Percentiles rank a stretch among this genome's conserved stretches.
Conservation (phyloP, 257 asterid genomes). For the Linaria vulgaris region DNA sequence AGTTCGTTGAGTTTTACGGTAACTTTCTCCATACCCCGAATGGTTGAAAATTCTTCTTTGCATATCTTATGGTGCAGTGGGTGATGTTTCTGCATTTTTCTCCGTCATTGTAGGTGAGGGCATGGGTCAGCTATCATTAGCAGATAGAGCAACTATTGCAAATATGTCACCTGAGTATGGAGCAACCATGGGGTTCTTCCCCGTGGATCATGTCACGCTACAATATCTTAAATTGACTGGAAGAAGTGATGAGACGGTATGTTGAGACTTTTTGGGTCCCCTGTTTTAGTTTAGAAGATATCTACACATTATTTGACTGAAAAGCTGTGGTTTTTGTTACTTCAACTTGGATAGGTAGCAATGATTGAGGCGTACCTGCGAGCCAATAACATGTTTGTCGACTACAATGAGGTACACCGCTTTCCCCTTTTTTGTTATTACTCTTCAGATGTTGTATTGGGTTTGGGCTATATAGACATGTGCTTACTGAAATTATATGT, state of each 20-base stretch:
- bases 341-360: conserved; percentile 49
- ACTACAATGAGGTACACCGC: conserved; percentile 64
- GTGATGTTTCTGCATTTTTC: conserved; percentile 1
- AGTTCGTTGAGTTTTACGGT: conserved; percentile 85
- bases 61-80: conserved; percentile 17
- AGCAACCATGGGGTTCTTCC: conserved; percentile 98
- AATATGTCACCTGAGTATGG: conserved; percentile 98
- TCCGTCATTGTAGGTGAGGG: conserved; percentile 61
- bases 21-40: conserved; percentile 19
- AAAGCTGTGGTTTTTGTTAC: conserved; percentile 15
- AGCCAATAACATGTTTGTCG: conserved; percentile 81
- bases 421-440: not conserved
- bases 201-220: conserved; percentile 84
- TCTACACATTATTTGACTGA: not conserved
- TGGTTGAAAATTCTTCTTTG: not conserved
- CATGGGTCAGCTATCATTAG: conserved; percentile 71
- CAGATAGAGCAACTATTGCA: conserved; percentile 95
- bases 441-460: not conserved
- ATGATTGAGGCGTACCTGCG: conserved; percentile 86
- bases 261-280: conserved; percentile 21
- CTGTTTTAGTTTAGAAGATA: not conserved
- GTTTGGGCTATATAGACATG: conserved; percentile 1
- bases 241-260: conserved; percentile 75
- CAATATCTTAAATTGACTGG: conserved; percentile 84
- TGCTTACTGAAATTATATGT: conserved; percentile 15